These are phyloP conservation scores for Myxozyma vanderwaltii DNA, from an alignment of 805 yeast species.

Conservation along the genomic window DNA sequence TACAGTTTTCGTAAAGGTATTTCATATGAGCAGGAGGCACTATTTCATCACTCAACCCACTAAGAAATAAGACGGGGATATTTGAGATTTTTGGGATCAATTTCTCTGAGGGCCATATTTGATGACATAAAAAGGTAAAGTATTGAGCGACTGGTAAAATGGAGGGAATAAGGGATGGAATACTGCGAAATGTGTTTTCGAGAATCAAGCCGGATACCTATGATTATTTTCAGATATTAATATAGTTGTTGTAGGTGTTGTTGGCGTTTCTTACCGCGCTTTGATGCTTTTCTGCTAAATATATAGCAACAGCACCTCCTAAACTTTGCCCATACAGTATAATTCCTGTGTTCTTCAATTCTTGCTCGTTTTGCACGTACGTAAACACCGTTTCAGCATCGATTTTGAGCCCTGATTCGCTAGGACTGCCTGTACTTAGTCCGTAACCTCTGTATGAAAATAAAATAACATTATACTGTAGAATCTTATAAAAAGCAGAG, in stretches of 20 bases:
- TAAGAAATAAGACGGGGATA: slow-evolving; percentile 69
- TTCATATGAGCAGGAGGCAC: slow-evolving; percentile 88
- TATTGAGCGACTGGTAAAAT: slow-evolving; percentile 67
- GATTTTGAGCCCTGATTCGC: slow-evolving; percentile 74
- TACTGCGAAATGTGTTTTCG: slow-evolving; percentile 83
- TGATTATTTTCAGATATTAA: background rate
- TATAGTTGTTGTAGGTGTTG: too few species aligned
- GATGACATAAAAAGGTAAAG: slow-evolving; percentile 65
- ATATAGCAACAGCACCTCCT: slow-evolving; percentile 93
- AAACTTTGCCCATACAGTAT: slow-evolving; percentile 84
- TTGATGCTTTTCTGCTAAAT: slow-evolving; percentile 60
- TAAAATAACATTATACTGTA: slow-evolving; percentile 48
- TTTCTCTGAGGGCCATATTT: slow-evolving; percentile 78
- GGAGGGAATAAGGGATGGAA: slow-evolving; percentile 62
- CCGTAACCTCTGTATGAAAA: slow-evolving; percentile 79
- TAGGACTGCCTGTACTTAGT: slow-evolving; percentile 57
- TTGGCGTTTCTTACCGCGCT: slow-evolving; percentile 46
- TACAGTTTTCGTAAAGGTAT: slow-evolving; percentile 53
- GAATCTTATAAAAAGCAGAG: slow-evolving; percentile 55
- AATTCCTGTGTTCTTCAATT: slow-evolving; percentile 55
- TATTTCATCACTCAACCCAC: slow-evolving; percentile 80
- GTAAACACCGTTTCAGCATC: slow-evolving; percentile 77
- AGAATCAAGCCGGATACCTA: slow-evolving; percentile 65
- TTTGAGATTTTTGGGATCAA: slow-evolving; percentile 55
- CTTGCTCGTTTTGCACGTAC: slow-evolving; percentile 57